Percentiles rank a stretch among this genome's conserved stretches.
Conservation (phyloP, 1,139 yeast genomes). For the Taphrina wiesneri region DNA sequence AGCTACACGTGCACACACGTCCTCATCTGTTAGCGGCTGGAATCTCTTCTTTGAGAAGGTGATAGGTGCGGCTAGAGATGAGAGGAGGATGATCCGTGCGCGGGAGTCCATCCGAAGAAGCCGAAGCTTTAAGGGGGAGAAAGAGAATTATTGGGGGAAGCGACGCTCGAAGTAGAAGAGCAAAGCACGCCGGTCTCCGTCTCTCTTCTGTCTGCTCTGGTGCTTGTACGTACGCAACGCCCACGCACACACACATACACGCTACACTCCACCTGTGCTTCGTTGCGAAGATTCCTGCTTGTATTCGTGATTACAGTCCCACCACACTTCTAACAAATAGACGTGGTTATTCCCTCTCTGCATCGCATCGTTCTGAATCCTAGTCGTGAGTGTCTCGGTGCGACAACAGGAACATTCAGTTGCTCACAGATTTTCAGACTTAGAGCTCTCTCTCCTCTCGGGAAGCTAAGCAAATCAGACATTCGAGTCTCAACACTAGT, state of each 20-base stretch:
- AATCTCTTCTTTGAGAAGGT: too few relatives aligned
- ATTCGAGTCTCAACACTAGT: background rate
- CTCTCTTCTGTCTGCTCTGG: too few relatives aligned
- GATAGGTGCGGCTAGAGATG: too few relatives aligned
- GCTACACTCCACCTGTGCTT: slow-evolving; percentile 1
- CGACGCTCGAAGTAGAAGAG: too few relatives aligned
- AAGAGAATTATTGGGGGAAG: too few relatives aligned
- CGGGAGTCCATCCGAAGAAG: too few relatives aligned
- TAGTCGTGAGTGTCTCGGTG: background rate
- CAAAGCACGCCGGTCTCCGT: too few relatives aligned
- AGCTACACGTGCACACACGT: too few relatives aligned
- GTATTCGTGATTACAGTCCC: background rate
- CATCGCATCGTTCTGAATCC: background rate
- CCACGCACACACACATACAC: slow-evolving; percentile 3
- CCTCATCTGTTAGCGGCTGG: too few relatives aligned
- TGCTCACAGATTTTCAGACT: background rate
- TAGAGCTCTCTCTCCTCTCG: background rate
- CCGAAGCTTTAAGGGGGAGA: too few relatives aligned
- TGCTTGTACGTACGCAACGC: background rate
- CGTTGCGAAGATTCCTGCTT: background rate
- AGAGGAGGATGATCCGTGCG: too few relatives aligned
- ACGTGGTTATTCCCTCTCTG: background rate
- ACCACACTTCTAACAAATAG: background rate
- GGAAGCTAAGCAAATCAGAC: background rate
- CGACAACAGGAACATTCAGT: background rate